Conservation (phyloP, 257 asterid species). For the Paraleonurus japonicus region DNA sequence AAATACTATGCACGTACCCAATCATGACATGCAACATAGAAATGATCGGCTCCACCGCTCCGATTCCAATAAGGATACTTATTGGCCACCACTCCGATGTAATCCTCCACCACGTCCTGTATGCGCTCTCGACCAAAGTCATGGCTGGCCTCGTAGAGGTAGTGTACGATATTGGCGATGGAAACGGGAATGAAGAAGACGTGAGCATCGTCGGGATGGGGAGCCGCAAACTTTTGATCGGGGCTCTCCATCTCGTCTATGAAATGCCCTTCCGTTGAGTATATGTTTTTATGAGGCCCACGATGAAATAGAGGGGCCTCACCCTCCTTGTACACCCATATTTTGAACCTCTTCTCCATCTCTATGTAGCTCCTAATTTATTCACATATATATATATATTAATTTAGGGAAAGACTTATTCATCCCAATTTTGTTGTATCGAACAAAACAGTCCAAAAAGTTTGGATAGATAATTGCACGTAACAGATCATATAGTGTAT, state of each 20-base stretch:
- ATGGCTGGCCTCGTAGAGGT: too few species aligned
- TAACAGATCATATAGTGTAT: background rate
- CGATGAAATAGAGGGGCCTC: slow-evolving; percentile 59
- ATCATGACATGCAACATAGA: slow-evolving; percentile 63
- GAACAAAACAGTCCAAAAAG: background rate
- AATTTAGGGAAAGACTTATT: background rate
- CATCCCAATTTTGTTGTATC: background rate
- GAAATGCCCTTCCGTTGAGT: slow-evolving; percentile 60
- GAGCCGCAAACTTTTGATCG: slow-evolving; percentile 17
- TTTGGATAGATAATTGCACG: background rate
- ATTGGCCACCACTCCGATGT: slow-evolving; percentile 32
- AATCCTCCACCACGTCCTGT: slow-evolving; percentile 38
- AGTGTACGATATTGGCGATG: slow-evolving; percentile 33
- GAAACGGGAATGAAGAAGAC: slow-evolving; percentile 51
- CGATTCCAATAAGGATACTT: slow-evolving; percentile 58
- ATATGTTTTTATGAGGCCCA: slow-evolving; percentile 38
- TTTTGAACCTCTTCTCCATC: slow-evolving; percentile 59
- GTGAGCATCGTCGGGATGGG: slow-evolving; percentile 46
- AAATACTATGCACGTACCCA: too few species aligned
- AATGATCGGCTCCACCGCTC: slow-evolving; percentile 60
- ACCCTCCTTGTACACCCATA: slow-evolving; percentile 67
- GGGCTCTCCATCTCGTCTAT: slow-evolving; percentile 37
- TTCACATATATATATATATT: too few species aligned
- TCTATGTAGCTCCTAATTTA: slow-evolving; percentile 54
- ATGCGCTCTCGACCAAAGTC: slow-evolving; percentile 29